These are phyloP conservation scores for Chenopodium quinoa DNA, from an alignment of 148 eudicot species.

Conservation along the genomic window DNA sequence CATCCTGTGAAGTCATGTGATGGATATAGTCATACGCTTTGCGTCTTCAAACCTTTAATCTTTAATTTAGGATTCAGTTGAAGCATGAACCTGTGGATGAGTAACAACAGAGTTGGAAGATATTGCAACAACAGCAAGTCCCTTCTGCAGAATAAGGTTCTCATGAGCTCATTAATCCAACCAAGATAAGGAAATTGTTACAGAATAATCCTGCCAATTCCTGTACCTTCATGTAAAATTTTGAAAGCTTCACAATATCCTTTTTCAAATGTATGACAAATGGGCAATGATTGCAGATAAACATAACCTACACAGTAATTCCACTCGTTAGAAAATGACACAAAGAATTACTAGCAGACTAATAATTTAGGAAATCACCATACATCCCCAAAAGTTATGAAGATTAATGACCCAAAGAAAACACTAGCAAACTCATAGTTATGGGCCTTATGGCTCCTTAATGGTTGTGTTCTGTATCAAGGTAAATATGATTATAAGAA, in stretches of 20 bases:
- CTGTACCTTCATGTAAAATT: conserved; percentile 75
- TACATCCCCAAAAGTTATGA: neutral
- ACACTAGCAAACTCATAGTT: neutral
- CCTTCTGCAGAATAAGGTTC: conserved; percentile 61
- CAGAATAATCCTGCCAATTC: neutral
- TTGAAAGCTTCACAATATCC: conserved; percentile 82
- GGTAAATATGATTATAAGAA: neutral
- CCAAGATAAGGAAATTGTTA: conserved; percentile 8
- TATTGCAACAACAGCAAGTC: conserved; percentile 93
- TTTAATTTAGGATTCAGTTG: conserved; percentile 30
- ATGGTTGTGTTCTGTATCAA: neutral
- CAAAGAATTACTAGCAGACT: neutral
- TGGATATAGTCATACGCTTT: conserved; percentile 19
- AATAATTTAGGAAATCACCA: neutral
- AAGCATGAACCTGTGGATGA: conserved; percentile 80
- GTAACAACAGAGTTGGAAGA: conserved; percentile 85
- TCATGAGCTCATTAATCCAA: conserved; percentile 11
- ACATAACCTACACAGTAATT: conserved; percentile 75
- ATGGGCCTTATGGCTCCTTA: neutral
- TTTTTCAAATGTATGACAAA: conserved; percentile 86
- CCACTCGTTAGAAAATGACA: neutral
- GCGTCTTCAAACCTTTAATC: conserved; percentile 30
- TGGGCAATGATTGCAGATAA: conserved; percentile 98
- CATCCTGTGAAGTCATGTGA: conserved; percentile 65
- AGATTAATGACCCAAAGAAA: neutral